Evolutionary conservation across 139 green algal species (phyloP), one percentile per base, ranked within the genome.

Genomic region (Desmodesmus armatus): DNA sequence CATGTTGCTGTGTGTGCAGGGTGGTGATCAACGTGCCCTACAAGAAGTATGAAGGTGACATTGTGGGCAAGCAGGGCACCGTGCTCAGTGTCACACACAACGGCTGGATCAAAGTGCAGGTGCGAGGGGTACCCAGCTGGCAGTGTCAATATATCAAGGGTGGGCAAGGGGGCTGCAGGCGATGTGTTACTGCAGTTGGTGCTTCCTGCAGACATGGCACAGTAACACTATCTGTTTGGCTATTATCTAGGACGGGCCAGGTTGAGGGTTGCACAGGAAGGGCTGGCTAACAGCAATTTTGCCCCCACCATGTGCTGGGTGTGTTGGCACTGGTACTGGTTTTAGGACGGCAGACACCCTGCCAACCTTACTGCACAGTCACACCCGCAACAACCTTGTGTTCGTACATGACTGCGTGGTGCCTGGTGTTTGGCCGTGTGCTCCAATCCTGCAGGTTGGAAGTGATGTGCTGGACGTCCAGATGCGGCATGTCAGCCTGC

Each of bases 41-140:
- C 53, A 82, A 82, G 39, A 72, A 58, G 76, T 82, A 47, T 60
- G 76, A 82, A 4, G 76, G 76, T 35, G 58, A 66, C 4, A 53
- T 82, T 17, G 40, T 82, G 37, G 76, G 76, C 76, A 82, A 58
- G 55, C 55, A 82, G 55, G 76, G 76, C 21, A 31, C n/a, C 43
- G 76, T 82, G 37, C 21, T 82, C 9, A 51, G n/a, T 55, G 72
- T 82, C 76, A 82, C 76, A 37, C 41, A 41, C 35, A 82, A 82
- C 55, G 76, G 76, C 23, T 82, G 76, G 76, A 55, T 82, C 33
- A 82, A 82, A 55, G 15, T 82, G 40, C 76, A 82, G 76, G 76
- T 82, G 31, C 41, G 55, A 29, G 2, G 13, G 47, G n/a, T n/a
- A n/a, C n/a, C n/a, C n/a, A n/a, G n/a, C n/a, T n/a, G n/a, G n/a